Evolutionary conservation across 1,139 yeast genomes (phyloP), one percentile per base, ranked within the genome.

Genomic region (Geotrichum klebahnii): DNA sequence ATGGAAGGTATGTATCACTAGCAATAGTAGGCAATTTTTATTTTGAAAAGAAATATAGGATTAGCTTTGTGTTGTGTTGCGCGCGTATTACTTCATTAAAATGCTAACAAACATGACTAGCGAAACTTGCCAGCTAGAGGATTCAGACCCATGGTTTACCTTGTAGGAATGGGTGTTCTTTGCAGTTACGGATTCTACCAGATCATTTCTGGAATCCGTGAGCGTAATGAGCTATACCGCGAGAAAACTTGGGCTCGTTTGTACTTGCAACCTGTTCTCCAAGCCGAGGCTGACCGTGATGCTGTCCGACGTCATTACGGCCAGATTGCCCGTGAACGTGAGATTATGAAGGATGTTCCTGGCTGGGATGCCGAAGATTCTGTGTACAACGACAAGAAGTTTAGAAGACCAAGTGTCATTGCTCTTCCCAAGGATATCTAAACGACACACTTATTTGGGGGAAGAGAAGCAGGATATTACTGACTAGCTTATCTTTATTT

Each of bases 71-170:
- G 31, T 24, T 20, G 31, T 29, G 10, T 26, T 24, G 14, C 12
- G 33, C 5, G 19, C 20, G n/a, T 34, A 10, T 26, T 40, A 34
- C 20, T 28, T 19, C 44, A 20, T 28, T 12, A 34, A 20, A 12
- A 16, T n/a, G 14, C 24, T 49, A 20, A 12, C 33, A 28, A 14
- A 5, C 24, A 35, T 38, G 23, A 17, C 10, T 46, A 70, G 72
- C 79, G 95, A 69, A 84, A 86, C 67, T 71, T 87, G 54, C 95
- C 95, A 33, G 72, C 94, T 2, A 77, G 95, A 62, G 95, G 96
- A 2, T 85, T 86, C 71, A 75, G 94, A 58, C 92, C 95, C 17
- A 71, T 80, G 44, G 73, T 85, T 49, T 86, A 83, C 71, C 75
- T 85, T 55, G 78, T 80, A 66, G 80, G 84, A 36, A 68, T 84